phyloP scores from a whole-genome alignment of 805 yeast species.

The Maudiozyma barnettii region DNA sequence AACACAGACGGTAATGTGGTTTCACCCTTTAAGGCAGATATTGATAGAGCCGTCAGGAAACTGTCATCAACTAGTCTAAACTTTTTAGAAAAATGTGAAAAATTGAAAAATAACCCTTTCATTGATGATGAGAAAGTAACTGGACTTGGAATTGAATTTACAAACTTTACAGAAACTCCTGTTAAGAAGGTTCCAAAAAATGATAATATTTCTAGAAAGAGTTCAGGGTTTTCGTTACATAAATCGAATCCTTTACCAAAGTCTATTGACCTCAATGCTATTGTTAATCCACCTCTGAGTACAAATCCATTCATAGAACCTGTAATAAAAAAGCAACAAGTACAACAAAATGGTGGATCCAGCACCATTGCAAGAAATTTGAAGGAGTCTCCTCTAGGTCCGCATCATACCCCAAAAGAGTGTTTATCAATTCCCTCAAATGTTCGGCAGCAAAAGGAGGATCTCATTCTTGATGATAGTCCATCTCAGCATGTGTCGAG shows the following conservation, averaged over 20 bases:
- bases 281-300: no score
- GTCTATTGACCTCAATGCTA: background rate
- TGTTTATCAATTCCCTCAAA: no score
- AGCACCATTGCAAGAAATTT: background rate
- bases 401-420: no score
- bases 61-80: background rate
- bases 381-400: background rate
- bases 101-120: background rate
- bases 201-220: background rate
- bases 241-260: slow-evolving; percentile 3
- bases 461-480: no score
- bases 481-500: no score
- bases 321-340: background rate
- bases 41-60: background rate
- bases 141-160: background rate
- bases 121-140: background rate
- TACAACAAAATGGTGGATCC: background rate
- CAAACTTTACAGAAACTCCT: background rate
- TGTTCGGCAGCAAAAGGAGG: no score
- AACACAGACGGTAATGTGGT: background rate
- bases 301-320: background rate
- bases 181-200: background rate
- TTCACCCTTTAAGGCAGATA: background rate
- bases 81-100: background rate
- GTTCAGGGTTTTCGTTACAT: slow-evolving; percentile 1